Evolutionary conservation across 2,329 filamentous ascomycete species (phyloP).

Genomic region (Pseudogymnoascus sp.): DNA sequence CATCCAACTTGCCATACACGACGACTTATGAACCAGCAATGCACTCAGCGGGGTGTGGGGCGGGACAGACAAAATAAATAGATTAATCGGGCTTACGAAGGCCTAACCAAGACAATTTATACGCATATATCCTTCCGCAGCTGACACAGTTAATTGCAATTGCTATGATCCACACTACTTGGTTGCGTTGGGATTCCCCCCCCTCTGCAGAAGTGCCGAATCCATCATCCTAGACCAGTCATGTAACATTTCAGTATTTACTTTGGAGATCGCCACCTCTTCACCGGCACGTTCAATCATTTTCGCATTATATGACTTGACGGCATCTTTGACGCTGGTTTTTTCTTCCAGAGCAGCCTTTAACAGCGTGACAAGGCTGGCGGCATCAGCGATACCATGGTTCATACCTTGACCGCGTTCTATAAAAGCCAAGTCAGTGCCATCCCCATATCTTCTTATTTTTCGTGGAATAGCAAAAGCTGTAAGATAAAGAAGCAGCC

Average conservation of each 20-base stretch:
- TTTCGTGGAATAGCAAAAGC: too few relatives aligned
- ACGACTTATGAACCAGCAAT: too few relatives aligned
- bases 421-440: too few relatives aligned
- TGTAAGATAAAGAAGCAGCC: neutral
- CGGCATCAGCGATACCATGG: conserved; percentile 36
- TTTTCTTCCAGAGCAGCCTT: conserved; percentile 20
- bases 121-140: neutral
- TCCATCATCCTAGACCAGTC: conserved; percentile 30
- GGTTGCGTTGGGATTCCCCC: neutral
- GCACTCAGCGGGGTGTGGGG: neutral
- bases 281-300: conserved; percentile 37
- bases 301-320: conserved; percentile 36
- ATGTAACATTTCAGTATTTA: conserved; percentile 40
- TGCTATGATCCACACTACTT: neutral
- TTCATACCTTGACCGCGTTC: conserved; percentile 40
- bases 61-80: neutral
- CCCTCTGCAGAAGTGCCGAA: conserved; percentile 26
- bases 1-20: too few relatives aligned
- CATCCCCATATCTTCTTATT: too few relatives aligned
- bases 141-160: neutral
- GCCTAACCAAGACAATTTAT: neutral
- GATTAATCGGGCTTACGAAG: neutral
- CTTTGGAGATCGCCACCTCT: conserved; percentile 36
- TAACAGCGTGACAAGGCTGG: conserved; percentile 4
- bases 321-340: conserved; percentile 21